Conservation (phyloP, 2,329 filamentous ascomycete species). For the Neurospora sp. region DNA sequence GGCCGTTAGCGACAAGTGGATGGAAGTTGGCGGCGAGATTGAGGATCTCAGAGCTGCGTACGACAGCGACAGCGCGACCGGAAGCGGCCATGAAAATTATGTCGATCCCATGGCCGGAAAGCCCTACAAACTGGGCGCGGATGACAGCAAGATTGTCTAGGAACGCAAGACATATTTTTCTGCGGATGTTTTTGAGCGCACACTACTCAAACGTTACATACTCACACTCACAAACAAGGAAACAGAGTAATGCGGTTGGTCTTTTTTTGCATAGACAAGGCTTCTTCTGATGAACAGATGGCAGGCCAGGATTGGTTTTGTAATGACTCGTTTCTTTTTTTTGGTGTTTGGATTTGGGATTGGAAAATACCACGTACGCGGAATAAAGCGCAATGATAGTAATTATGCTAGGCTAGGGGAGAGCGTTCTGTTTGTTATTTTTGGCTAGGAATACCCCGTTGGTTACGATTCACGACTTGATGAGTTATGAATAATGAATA, state of each 20-base stretch:
- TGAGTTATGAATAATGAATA: background rate
- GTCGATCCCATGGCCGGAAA: background rate
- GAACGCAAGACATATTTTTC: background rate
- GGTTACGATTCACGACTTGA: background rate
- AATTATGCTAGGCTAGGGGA: background rate
- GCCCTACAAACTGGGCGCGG: background rate
- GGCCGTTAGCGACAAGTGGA: conserved; percentile 65
- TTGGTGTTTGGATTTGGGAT: background rate
- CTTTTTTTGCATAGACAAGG: background rate
- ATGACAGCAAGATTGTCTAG: background rate
- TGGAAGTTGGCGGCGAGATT: conserved; percentile 61
- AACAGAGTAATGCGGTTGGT: background rate
- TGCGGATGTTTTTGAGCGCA: background rate
- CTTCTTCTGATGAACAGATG: background rate
- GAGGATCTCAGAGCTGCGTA: conserved; percentile 43
- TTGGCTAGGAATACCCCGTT: background rate
- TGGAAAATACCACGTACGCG: background rate
- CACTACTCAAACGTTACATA: background rate
- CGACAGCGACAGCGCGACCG: conserved; percentile 16
- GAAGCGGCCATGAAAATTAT: background rate
- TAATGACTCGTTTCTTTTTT: background rate
- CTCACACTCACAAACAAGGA: background rate
- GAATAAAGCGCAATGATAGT: background rate
- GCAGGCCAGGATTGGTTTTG: background rate
- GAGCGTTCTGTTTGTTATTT: background rate